These are phyloP conservation scores for Allomyces macrogynus DNA, from an alignment of 192 early-diverging fungal genomes.

Conservation along the genomic window DNA sequence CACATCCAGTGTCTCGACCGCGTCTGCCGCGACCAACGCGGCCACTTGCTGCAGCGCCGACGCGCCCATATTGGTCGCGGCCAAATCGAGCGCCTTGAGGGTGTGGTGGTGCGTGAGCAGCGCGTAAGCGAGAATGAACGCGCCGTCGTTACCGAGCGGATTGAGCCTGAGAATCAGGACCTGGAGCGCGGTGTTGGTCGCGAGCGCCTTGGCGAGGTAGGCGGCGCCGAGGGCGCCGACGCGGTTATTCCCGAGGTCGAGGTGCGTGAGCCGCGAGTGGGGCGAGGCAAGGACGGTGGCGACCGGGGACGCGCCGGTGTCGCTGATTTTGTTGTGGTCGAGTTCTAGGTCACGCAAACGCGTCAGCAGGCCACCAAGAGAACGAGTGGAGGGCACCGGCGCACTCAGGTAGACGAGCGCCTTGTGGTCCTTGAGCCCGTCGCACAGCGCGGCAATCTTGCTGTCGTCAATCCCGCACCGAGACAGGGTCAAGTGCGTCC, in stretches of 20 bases:
- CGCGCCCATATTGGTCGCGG: background rate
- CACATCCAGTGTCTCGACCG: background rate
- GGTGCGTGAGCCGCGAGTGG: background rate
- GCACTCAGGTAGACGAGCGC: background rate
- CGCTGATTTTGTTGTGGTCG: background rate
- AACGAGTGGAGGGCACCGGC: too few species aligned
- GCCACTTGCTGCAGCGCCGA: background rate
- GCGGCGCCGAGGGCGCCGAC: background rate
- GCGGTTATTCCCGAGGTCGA: background rate
- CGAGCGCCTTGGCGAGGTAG: background rate
- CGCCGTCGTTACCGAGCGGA: background rate
- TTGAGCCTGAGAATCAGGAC: background rate
- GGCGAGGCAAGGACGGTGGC: background rate
- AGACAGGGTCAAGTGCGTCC: background rate
- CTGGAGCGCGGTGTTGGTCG: background rate
- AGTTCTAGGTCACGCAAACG: background rate
- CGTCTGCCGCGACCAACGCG: background rate
- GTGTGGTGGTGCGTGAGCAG: background rate
- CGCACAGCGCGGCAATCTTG: background rate
- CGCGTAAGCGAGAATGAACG: background rate
- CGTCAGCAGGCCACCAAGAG: too few species aligned
- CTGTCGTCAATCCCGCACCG: background rate
- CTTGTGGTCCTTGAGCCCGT: background rate
- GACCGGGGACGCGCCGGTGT: background rate
- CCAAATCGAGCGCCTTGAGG: background rate